A percentile compares a stretch with the other conserved stretches of the same genome.
These are phyloP conservation scores for Bipolaris victoriae DNA, from an alignment of 2,329 filamentous ascomycete species.

Conservation along the genomic window DNA sequence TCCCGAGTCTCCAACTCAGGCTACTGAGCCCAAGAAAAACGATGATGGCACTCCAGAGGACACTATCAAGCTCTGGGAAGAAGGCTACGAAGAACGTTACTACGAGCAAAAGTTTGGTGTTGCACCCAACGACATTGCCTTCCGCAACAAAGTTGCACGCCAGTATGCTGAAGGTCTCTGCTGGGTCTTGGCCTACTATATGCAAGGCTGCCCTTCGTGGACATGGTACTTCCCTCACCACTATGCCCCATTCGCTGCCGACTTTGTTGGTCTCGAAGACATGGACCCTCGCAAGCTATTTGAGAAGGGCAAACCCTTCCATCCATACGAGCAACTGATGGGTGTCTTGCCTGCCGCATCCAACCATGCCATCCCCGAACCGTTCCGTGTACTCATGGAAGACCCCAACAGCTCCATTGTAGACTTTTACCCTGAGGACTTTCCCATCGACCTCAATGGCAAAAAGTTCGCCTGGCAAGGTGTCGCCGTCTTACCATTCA, in stretches of 20 bases:
- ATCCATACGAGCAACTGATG: conserved; percentile 97
- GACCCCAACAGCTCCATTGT: conserved; percentile 88
- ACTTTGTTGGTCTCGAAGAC: conserved; percentile 83
- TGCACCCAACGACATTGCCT: conserved; percentile 78
- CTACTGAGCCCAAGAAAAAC: conserved; percentile 44
- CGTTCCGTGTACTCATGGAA: conserved; percentile 91
- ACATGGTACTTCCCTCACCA: conserved; percentile 99
- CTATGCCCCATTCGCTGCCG: conserved; percentile 95
- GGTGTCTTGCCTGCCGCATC: conserved; percentile 94
- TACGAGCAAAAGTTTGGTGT: conserved; percentile 96
- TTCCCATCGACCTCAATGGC: conserved; percentile 90
- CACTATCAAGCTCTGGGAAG: conserved; percentile 89
- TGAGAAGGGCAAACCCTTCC: conserved; percentile 82
- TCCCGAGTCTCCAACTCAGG: conserved; percentile 54
- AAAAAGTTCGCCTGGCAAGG: conserved; percentile 99
- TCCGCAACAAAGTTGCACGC: conserved; percentile 84
- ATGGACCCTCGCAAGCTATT: conserved; percentile 74
- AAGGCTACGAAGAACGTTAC: conserved; percentile 92
- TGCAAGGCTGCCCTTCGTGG: conserved; percentile 97
- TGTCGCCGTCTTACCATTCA: conserved; percentile 90
- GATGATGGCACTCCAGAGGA: conserved; percentile 72
- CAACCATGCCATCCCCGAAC: conserved; percentile 84
- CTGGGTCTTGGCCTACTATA: conserved; percentile 97
- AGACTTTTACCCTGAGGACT: conserved; percentile 96
- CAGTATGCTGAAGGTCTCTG: conserved; percentile 94